phyloP scores from a whole-genome alignment of 495 filamentous ascomycete genomes.

The Aspergillus taichungensis region DNA sequence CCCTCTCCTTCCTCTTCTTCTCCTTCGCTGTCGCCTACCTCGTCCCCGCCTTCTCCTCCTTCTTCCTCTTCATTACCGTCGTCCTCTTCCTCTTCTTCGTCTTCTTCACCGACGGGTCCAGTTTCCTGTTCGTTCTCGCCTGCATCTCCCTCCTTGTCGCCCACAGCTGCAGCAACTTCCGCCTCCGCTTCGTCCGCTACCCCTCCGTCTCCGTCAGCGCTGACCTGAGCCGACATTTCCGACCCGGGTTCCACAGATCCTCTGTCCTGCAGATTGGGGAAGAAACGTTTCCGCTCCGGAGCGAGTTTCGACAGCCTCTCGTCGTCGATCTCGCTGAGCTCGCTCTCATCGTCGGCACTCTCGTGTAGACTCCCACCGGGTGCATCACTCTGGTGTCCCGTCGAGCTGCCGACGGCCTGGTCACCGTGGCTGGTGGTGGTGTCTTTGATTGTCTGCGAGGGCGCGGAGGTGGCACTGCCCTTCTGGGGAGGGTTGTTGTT shows the following conservation, averaged over 20 bases:
- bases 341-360: slow-evolving; percentile 73
- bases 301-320: slow-evolving; percentile 37
- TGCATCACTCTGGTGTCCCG: slow-evolving; percentile 30
- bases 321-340: slow-evolving; percentile 61
- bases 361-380: slow-evolving; percentile 56
- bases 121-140: not conserved
- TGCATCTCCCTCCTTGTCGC: slow-evolving; percentile 5
- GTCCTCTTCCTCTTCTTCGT: slow-evolving; percentile 17
- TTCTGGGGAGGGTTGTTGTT: slow-evolving; percentile 3
- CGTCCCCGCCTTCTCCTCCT: slow-evolving; percentile 15
- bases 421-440: not conserved
- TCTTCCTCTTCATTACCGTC: slow-evolving; percentile 18
- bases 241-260: slow-evolving; percentile 17
- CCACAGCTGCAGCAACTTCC: slow-evolving; percentile 20
- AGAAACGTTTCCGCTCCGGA: slow-evolving; percentile 23
- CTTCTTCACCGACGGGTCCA: slow-evolving; percentile 11
- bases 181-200: not conserved
- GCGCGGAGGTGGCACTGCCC: slow-evolving; percentile 7
- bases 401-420: slow-evolving; percentile 8
- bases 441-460: slow-evolving; percentile 11
- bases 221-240: slow-evolving; percentile 19
- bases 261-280: slow-evolving; percentile 26
- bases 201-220: slow-evolving; percentile 18
- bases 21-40: slow-evolving; percentile 9
- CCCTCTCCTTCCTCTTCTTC: slow-evolving; percentile 9